These are phyloP conservation scores for Colletotrichum somersetense DNA, from an alignment of 2,329 filamentous ascomycete genomes.

Conservation along the genomic window DNA sequence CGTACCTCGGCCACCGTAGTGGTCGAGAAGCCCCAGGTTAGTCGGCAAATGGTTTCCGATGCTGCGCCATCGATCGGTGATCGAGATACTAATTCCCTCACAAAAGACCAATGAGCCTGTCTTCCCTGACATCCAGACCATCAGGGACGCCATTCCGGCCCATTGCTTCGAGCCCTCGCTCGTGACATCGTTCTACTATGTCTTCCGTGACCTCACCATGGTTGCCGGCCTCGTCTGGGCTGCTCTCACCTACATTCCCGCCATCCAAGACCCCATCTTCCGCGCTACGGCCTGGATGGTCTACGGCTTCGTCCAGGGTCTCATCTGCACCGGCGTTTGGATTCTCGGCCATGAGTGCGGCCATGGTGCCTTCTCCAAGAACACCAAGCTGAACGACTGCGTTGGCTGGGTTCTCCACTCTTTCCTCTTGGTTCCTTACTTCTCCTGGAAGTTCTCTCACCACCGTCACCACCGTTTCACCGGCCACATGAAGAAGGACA, in stretches of 20 bases:
- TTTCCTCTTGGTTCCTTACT: conserved; percentile 76
- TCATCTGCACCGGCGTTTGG: conserved; percentile 77
- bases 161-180: conserved; percentile 72
- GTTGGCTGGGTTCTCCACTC: conserved; percentile 76
- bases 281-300: conserved; percentile 65
- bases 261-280: conserved; percentile 58
- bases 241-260: conserved; percentile 66
- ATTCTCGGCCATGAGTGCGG: conserved; percentile 79
- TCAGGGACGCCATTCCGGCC: conserved; percentile 67
- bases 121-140: conserved; percentile 62
- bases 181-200: conserved; percentile 65
- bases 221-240: conserved; percentile 62
- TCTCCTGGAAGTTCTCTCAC: conserved; percentile 80
- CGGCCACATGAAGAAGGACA: conserved; percentile 76
- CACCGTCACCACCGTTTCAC: conserved; percentile 77
- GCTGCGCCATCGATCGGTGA: conserved; percentile 12
- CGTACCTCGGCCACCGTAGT: conserved; percentile 37
- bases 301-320: conserved; percentile 75
- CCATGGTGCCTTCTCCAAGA: conserved; percentile 75
- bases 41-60: conserved; percentile 10
- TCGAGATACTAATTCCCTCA: conserved; percentile 5
- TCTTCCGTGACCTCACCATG: conserved; percentile 67
- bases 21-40: conserved; percentile 42
- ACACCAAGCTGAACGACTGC: conserved; percentile 68
- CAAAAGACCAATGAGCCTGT: conserved; percentile 37